These are phyloP conservation scores for Rhizopogon parksii DNA, from an alignment of 1,284 basidiomycete species.

Conservation along the genomic window DNA sequence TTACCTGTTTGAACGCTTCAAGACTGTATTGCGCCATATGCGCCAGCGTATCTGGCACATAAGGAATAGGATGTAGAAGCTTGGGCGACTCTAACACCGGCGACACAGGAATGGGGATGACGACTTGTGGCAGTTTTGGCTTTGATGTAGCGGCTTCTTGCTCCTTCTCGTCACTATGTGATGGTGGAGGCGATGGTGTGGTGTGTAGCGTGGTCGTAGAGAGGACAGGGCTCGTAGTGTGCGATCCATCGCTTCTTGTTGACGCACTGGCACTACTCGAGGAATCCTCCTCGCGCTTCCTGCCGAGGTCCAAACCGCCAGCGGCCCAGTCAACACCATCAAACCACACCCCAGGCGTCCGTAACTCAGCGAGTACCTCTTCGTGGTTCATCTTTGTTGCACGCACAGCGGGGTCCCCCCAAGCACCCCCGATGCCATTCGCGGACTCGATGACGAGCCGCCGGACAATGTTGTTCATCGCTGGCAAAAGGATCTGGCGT, in stretches of 20 bases:
- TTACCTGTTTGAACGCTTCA: slow-evolving; percentile 50
- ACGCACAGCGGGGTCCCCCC: slow-evolving; percentile 35
- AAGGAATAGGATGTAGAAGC: slow-evolving; percentile 57
- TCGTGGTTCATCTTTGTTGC: slow-evolving; percentile 51
- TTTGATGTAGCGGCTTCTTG: slow-evolving; percentile 6
- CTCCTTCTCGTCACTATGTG: slow-evolving; percentile 23
- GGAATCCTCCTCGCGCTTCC: slow-evolving; percentile 28
- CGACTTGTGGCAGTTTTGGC: slow-evolving; percentile 20
- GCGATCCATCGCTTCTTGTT: slow-evolving; percentile 41
- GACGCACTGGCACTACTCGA: slow-evolving; percentile 42
- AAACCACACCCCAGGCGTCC: slow-evolving; percentile 56
- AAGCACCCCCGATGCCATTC: slow-evolving; percentile 21
- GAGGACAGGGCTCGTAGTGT: slow-evolving; percentile 65
- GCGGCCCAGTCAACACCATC: slow-evolving; percentile 57
- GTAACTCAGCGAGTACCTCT: slow-evolving; percentile 49
- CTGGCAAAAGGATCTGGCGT: slow-evolving; percentile 49
- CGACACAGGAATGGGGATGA: slow-evolving; percentile 42
- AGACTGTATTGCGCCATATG: slow-evolving; percentile 56
- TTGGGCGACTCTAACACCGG: slow-evolving; percentile 52
- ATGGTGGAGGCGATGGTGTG: slow-evolving; percentile 65
- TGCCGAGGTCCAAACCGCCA: slow-evolving; percentile 18
- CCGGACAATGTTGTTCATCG: slow-evolving; percentile 61
- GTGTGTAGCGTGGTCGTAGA: slow-evolving; percentile 68
- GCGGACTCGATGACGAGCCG: slow-evolving; percentile 54
- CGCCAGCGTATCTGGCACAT: slow-evolving; percentile 53